phyloP scores from a whole-genome alignment of 495 filamentous ascomycete species.

The Cenococcum geophilum region DNA sequence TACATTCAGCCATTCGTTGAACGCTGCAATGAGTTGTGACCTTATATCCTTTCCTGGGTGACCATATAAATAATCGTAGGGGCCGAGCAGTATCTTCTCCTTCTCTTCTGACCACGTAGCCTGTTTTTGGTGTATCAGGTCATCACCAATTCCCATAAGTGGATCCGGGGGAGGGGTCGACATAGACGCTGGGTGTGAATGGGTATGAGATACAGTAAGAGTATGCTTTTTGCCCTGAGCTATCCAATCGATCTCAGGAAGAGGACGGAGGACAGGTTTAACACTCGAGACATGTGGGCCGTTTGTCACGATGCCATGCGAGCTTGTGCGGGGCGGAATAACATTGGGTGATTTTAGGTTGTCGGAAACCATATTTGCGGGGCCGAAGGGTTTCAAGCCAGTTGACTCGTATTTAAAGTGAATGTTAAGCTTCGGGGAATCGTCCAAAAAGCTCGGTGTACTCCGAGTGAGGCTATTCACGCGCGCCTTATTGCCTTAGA shows the following conservation, averaged over 20 bases:
- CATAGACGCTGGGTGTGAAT: constrained; percentile 15
- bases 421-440: too few species aligned
- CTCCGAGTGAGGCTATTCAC: too few species aligned
- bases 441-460: too few species aligned
- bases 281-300: constrained; percentile 34
- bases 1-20: constrained; percentile 85
- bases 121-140: constrained; percentile 25
- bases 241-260: constrained; percentile 55
- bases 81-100: constrained; percentile 66
- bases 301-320: constrained; percentile 46
- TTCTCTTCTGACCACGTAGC: constrained; percentile 38
- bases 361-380: constrained; percentile 21
- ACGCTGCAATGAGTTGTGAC: constrained; percentile 76
- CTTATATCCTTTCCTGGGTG: constrained; percentile 93
- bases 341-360: constrained; percentile 56
- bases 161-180: constrained; percentile 27
- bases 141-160: constrained; percentile 23
- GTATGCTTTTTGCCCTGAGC: constrained; percentile 32
- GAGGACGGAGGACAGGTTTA: constrained; percentile 50
- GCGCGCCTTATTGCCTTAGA: too few species aligned
- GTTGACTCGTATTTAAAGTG: too few species aligned
- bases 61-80: constrained; percentile 78
- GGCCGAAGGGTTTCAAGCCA: constrained; percentile 6
- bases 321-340: constrained; percentile 70
- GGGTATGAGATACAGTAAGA: constrained; percentile 6